Evolutionary conservation across 306 rosid genomes (phyloP), one percentile per base, ranked within the genome.

Genomic region (Castanospermum australe): DNA sequence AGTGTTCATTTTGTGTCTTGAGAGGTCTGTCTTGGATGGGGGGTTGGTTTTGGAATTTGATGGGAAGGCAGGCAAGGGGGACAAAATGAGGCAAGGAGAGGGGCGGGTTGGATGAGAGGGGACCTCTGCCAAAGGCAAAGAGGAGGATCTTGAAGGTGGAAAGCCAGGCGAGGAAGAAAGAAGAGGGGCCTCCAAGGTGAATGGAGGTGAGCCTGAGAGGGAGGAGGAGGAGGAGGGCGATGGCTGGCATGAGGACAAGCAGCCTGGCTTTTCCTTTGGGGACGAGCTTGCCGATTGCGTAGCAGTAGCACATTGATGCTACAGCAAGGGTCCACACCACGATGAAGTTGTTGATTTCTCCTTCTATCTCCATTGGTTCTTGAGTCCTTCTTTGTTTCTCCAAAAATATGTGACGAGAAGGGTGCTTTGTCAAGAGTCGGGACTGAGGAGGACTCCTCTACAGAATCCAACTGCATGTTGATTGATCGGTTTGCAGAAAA

Each of bases 81-180:
- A 80, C 45, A 42, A 84, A 84, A 9, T 84, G 82, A 9, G 10
- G 24, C 2, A 84, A 32, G 39, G 87, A 39, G 55, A 84, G 87
- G 42, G 78, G 63, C 36, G 76, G 82, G 55, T 73, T 64, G n/a
- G 82, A 28, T 6, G 84, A 47, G 5, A 84, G 79, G 18, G 87
- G 80, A 0, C 87, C 87, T 39, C 80, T 76, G 7, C 30, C 75
- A 14, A 80, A 71, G 82, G 82, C 79, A 22, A 80, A 84, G 8
- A 84, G 85, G 1, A 84, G 11, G 56, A 84, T 85, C n/a, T 80
- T 84, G 85, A 84, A 84, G 42, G 82, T 84, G 7, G 87, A 70
- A 44, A 84, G 87, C 87, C 87, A 84, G 12, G 48, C 76, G 0
- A 84, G 22, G 73, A 84, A 44, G 82, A 84, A 84, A 12, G 79